Evolutionary conservation across 345 rosid species (phyloP).

Genomic region (Euphorbia lathyris): DNA sequence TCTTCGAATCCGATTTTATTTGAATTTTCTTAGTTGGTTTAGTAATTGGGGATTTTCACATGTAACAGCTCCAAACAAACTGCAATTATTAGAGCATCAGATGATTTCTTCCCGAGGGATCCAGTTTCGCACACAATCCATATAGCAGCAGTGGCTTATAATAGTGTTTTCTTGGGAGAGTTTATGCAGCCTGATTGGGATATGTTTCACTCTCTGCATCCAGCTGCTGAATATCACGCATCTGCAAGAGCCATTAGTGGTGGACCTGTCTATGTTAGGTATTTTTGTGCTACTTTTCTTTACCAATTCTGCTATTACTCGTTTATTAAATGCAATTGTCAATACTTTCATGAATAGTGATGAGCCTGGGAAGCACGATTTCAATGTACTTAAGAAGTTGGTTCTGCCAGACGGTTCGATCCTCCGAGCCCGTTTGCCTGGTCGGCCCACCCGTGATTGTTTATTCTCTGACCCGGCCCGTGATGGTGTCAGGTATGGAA

Average conservation of each 20-base stretch:
- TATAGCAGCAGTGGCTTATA: conserved; percentile 82
- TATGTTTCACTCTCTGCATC: conserved; percentile 88
- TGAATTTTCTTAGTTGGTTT: background rate
- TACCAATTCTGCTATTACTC: background rate
- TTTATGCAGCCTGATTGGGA: conserved; percentile 97
- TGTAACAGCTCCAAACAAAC: conserved; percentile 83
- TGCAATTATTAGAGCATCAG: conserved; percentile 87
- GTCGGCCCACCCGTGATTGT: conserved; percentile 87
- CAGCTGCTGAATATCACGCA: conserved; percentile 93
- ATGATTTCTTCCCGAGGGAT: conserved; percentile 90
- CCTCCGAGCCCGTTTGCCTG: conserved; percentile 81
- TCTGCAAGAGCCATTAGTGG: conserved; percentile 96
- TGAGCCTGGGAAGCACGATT: conserved; percentile 89
- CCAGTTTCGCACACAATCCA: conserved; percentile 91
- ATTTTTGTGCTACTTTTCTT: background rate
- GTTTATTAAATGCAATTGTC: background rate
- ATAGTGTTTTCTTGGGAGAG: conserved; percentile 87
- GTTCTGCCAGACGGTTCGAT: conserved; percentile 89
- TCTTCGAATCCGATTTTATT: background rate
- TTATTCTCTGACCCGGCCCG: conserved; percentile 84
- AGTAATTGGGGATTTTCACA: background rate
- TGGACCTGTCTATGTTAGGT: conserved; percentile 91
- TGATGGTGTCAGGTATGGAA: conserved; percentile 67
- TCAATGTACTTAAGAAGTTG: conserved; percentile 66
- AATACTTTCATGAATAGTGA: conserved; percentile 47